These are phyloP conservation scores for Schwanniomyces sp. DNA, from an alignment of 805 yeast species.

Conservation along the genomic window DNA sequence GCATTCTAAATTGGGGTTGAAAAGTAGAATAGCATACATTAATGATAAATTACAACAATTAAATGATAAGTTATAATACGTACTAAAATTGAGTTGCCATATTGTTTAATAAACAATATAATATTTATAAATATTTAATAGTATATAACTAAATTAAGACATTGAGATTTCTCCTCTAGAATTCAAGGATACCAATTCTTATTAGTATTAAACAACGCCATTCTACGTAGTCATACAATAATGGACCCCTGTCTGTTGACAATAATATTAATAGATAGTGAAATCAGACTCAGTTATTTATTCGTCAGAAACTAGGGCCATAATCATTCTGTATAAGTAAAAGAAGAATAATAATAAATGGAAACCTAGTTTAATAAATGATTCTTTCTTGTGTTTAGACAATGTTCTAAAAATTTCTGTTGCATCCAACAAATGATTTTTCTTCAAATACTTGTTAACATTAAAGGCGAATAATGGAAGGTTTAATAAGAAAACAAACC, in stretches of 20 bases:
- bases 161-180: background rate
- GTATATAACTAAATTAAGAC: background rate
- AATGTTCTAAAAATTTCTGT: constrained; percentile 96
- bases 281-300: background rate
- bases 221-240: background rate
- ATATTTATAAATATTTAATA: background rate
- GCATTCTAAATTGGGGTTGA: constrained; percentile 26
- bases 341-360: constrained; percentile 90
- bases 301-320: constrained; percentile 80
- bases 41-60: constrained; percentile 21
- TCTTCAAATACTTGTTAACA: constrained; percentile 72
- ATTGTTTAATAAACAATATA: background rate
- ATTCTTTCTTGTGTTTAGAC: constrained; percentile 88
- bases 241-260: background rate
- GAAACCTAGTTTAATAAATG: constrained; percentile 87
- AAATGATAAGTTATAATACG: constrained; percentile 6
- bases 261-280: background rate
- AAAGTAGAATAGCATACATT: constrained; percentile 16
- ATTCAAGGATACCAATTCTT: background rate
- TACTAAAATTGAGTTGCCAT: background rate
- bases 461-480: constrained; percentile 84
- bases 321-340: constrained; percentile 93
- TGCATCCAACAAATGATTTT: constrained; percentile 88
- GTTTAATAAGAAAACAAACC: constrained; percentile 85
- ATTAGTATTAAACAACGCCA: background rate